Evolutionary conservation across 2,329 filamentous ascomycete species (phyloP).

Genomic region (Pyrenophora teres): DNA sequence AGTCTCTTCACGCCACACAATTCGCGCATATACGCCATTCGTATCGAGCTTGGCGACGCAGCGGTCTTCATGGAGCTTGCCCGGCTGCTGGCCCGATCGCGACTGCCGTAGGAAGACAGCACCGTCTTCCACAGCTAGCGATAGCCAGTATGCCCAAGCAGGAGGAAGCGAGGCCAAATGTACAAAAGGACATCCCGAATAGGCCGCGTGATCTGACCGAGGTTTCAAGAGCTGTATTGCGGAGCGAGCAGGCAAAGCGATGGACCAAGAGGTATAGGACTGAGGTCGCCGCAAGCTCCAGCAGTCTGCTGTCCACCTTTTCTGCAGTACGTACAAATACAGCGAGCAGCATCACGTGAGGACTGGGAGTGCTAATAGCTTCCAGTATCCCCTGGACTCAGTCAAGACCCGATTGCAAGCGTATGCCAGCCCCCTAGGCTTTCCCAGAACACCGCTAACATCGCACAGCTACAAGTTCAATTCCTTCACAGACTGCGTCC

Average conservation of each 20-base stretch:
- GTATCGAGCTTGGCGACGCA: slow-evolving; percentile 26
- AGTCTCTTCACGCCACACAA: slow-evolving; percentile 8
- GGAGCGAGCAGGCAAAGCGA: slow-evolving; percentile 52
- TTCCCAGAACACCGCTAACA: slow-evolving; percentile 20
- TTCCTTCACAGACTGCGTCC: slow-evolving; percentile 74
- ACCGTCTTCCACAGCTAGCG: slow-evolving; percentile 57
- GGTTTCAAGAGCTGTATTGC: slow-evolving; percentile 41
- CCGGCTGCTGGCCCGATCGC: slow-evolving; percentile 60
- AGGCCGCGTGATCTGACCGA: slow-evolving; percentile 48
- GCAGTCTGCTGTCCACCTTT: slow-evolving; percentile 78
- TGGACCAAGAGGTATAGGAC: slow-evolving; percentile 79
- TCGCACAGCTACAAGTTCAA: slow-evolving; percentile 67
- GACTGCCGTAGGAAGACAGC: slow-evolving; percentile 64
- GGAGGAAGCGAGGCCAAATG: slow-evolving; percentile 28
- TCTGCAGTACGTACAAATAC: slow-evolving; percentile 58
- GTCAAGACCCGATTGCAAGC: slow-evolving; percentile 91
- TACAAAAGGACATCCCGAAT: slow-evolving; percentile 26
- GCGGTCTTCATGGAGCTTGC: slow-evolving; percentile 60
- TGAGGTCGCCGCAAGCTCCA: slow-evolving; percentile 76
- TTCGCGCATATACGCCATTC: slow-evolving; percentile 17
- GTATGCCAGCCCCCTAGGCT: slow-evolving; percentile 32
- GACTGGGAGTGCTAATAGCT: slow-evolving; percentile 24
- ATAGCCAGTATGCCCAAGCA: slow-evolving; percentile 52
- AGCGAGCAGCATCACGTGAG: no score
- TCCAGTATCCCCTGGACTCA: slow-evolving; percentile 78